Conservation (phyloP, 371 early-diverging fungal species). For the Nosema muscidifuracis region DNA sequence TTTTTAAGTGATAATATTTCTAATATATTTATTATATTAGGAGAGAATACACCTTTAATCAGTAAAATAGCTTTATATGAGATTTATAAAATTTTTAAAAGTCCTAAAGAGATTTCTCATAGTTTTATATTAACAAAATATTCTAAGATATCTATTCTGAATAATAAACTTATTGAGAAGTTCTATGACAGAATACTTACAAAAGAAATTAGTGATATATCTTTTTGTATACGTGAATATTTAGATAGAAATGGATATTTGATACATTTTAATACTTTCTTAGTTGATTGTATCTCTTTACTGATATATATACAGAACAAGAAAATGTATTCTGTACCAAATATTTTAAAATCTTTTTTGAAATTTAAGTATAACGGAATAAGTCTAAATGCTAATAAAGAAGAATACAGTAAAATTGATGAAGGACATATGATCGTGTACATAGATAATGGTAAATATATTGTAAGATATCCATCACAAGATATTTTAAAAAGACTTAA, state of each 20-base stretch:
- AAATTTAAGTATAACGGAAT: not conserved
- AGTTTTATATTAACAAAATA: not conserved
- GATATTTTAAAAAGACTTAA: constrained; percentile 4
- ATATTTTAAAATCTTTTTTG: not conserved
- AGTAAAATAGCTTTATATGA: constrained; percentile 4
- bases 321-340: not conserved
- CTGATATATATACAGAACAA: not conserved
- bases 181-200: not conserved
- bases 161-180: not conserved
- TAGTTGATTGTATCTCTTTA: not conserved
- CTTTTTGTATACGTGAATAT: constrained; percentile 6
- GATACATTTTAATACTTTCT: not conserved
- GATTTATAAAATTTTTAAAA: not conserved
- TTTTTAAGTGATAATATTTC: not conserved
- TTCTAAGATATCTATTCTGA: not conserved
- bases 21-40: not conserved
- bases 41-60: not conserved
- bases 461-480: not conserved
- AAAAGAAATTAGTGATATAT: not conserved
- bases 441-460: not conserved
- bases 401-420: not conserved
- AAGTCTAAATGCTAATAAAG: not conserved
- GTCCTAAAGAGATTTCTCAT: not conserved
- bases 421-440: not conserved
- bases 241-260: constrained; percentile 16